Evolutionary conservation across 2,329 filamentous ascomycete species (phyloP), one percentile per base, ranked within the genome.

Genomic region (Aspergillus sergii): DNA sequence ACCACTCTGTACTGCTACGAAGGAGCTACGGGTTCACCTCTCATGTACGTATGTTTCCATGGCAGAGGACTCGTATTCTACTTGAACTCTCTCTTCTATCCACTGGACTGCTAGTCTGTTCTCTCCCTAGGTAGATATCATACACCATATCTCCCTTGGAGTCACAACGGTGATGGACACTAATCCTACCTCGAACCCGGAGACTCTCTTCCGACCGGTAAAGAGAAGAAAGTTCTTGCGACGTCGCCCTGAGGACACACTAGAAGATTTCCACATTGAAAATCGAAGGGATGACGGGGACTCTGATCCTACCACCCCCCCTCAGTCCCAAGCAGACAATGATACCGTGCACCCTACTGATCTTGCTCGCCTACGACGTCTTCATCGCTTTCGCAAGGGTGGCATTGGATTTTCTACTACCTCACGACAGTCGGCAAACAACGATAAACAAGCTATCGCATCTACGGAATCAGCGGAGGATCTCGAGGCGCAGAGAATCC

Each of bases 211-310:
- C 66, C 78, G 83, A 36, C 77, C 83, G 19, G 77, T 77, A 9
- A 86, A 86, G 74, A 79, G 80, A 60, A 78, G 83, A 64, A 86
- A 84, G 69, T 80, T 83, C 59, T 75, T 82, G 65, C 82, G 83
- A 60, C 82, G 80, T 66, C 79, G 83, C 16, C 59, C 64, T 39
- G 70, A 72, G 46, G 69, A 73, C 21, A 55, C 60, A n/a, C 51
- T 62, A 43, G 57, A 66, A 46, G 61, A 65, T 36, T 50, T 55
- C 12, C 61, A 61, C 56, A 51, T 50, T 32, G 48, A 61, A 26
- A 63, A 30, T 56, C 10, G 36, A 21, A 23, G 28, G 28, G 28
- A 5, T 21, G 19, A n/a, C 14, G 48, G 60, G 48, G 60, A 62
- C 54, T 60, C 58, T 11, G 51, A 64, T 50, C 34, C 46, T 45